Evolutionary conservation across 2,329 filamentous ascomycete genomes (phyloP).

Genomic region (Mollisiaceae sp.): DNA sequence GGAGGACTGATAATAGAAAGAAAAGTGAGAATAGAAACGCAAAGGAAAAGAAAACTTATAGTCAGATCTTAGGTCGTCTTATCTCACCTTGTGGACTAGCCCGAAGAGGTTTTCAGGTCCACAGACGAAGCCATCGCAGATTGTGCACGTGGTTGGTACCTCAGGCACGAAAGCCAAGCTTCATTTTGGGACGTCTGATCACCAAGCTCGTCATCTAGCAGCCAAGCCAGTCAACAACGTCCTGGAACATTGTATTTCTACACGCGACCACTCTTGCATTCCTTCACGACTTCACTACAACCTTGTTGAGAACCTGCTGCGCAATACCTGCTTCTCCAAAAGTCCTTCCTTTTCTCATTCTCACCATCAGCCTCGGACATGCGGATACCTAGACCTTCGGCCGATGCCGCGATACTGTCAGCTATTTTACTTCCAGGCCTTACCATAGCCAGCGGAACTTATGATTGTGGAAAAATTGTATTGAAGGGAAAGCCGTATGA

Average conservation of each 20-base stretch:
- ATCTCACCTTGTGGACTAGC: background rate
- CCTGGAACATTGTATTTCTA: background rate
- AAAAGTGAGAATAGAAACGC: background rate
- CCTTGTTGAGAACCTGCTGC: background rate
- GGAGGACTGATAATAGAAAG: background rate
- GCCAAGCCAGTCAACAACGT: background rate
- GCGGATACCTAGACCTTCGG: conserved; percentile 34
- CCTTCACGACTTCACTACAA: background rate
- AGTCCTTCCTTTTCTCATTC: conserved; percentile 2
- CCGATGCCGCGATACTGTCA: conserved; percentile 37
- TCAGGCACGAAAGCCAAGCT: background rate
- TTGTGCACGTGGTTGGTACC: background rate
- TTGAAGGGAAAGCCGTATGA: conserved; percentile 67
- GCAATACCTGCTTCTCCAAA: background rate
- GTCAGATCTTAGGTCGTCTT: background rate
- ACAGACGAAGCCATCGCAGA: background rate
- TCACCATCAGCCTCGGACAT: conserved; percentile 26
- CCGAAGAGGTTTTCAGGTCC: conserved; percentile 1
- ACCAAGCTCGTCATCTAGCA: conserved; percentile 11
- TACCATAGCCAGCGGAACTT: conserved; percentile 47
- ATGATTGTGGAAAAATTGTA: conserved; percentile 67
- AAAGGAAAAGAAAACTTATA: background rate
- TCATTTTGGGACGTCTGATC: background rate
- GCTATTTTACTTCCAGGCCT: conserved; percentile 39
- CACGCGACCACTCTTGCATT: conserved; percentile 4